phyloP scores from a whole-genome alignment of 1,284 basidiomycete genomes.

The Marasmius tenuissimus region DNA sequence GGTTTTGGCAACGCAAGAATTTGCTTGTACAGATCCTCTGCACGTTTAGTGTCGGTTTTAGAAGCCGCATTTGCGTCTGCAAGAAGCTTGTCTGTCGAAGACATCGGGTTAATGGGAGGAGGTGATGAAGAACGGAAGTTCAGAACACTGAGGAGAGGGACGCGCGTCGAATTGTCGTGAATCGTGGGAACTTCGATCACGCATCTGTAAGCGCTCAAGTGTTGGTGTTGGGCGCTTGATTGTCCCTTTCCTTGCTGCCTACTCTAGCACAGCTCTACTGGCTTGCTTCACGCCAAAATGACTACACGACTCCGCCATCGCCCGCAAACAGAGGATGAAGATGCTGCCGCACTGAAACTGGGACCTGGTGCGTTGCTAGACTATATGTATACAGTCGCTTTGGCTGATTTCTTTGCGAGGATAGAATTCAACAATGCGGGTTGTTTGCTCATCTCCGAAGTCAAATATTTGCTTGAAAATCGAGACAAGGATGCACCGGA shows the following conservation, averaged over 20 bases:
- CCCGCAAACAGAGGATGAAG: conserved; percentile 63
- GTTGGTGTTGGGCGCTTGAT: no score
- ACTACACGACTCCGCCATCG: conserved; percentile 43
- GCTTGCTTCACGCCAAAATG: conserved; percentile 24
- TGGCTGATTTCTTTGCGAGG: conserved; percentile 1
- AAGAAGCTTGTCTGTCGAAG: conserved; percentile 47
- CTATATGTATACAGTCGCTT: neutral
- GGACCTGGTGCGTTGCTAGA: conserved; percentile 47
- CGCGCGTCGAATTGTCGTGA: conserved; percentile 43
- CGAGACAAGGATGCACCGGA: conserved; percentile 82
- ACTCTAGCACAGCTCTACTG: no score
- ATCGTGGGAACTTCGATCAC: conserved; percentile 27
- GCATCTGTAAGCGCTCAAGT: neutral
- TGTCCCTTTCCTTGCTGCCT: no score
- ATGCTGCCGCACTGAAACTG: conserved; percentile 68
- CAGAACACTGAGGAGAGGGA: conserved; percentile 14
- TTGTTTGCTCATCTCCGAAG: conserved; percentile 89
- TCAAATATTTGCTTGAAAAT: conserved; percentile 86
- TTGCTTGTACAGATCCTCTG: conserved; percentile 71
- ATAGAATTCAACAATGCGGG: conserved; percentile 89
- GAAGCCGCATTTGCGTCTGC: conserved; percentile 48
- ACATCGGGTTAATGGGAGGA: conserved; percentile 18
- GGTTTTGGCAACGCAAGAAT: conserved; percentile 40
- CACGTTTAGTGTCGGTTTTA: conserved; percentile 34
- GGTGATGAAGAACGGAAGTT: conserved; percentile 7